A percentile compares a stretch with the other conserved stretches of the same genome.
These are phyloP conservation scores for Purpureocillium lavendulum DNA, from an alignment of 2,329 filamentous ascomycete species.

Conservation along the genomic window DNA sequence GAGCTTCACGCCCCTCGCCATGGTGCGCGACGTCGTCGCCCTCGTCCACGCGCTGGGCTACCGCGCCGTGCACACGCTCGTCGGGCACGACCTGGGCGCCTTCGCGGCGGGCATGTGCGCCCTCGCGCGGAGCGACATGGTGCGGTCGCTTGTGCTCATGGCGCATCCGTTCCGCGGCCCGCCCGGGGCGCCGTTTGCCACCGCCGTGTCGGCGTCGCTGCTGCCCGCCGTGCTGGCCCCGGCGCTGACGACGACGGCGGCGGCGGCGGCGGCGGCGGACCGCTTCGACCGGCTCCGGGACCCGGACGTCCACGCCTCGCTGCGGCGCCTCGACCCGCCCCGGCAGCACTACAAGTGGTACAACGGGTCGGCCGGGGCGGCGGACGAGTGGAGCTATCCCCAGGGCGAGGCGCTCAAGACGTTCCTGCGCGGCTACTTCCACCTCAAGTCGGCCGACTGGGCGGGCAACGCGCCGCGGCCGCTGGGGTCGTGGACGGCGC, in stretches of 20 bases:
- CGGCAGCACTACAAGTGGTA: slow-evolving; percentile 65
- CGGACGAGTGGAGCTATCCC: slow-evolving; percentile 30
- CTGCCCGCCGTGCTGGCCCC: too few species aligned
- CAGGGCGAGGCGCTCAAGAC: slow-evolving; percentile 29
- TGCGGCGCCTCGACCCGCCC: slow-evolving; percentile 45
- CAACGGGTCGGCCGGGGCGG: slow-evolving; percentile 42
- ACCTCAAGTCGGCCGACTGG: slow-evolving; percentile 53
- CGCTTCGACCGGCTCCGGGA: slow-evolving; percentile 6
- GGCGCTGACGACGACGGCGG: too few species aligned
- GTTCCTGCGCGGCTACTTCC: slow-evolving; percentile 59
- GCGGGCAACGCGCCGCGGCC: slow-evolving; percentile 50
- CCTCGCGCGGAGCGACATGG: slow-evolving; percentile 56
- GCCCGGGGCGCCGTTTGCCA: neutral
- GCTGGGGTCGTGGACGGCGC: slow-evolving; percentile 46
- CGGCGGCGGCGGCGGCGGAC: too few species aligned
- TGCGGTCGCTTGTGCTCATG: slow-evolving; percentile 53
- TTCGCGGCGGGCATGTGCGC: slow-evolving; percentile 51
- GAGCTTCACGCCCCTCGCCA: slow-evolving; percentile 35
- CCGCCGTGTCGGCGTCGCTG: neutral
- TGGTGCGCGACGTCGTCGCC: slow-evolving; percentile 54
- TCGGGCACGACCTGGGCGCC: slow-evolving; percentile 61
- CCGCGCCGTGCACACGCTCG: slow-evolving; percentile 44
- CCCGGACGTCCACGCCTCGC: slow-evolving; percentile 44
- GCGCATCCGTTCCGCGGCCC: slow-evolving; percentile 20
- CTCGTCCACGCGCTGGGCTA: slow-evolving; percentile 55